Percentiles rank a stretch among this genome's conserved stretches.
Evolutionary conservation across 805 yeast species (phyloP).

Genomic region (Wickerhamiella domercqiae): DNA sequence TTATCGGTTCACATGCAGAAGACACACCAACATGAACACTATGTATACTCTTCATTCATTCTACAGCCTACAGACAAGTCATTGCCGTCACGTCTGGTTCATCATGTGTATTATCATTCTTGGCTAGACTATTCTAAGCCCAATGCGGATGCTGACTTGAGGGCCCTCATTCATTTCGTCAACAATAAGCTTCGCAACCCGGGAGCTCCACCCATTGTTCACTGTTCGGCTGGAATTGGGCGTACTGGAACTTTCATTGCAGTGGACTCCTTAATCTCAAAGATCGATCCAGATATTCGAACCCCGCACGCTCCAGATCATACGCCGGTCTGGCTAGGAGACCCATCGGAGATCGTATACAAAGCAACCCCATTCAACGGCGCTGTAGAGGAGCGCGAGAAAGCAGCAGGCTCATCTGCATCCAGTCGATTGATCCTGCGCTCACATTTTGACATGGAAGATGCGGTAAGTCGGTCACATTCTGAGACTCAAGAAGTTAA

Average conservation of each 20-base stretch:
- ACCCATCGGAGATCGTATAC: conserved; percentile 7
- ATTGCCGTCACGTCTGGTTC: conserved; percentile 18
- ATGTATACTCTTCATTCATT: conserved; percentile 14
- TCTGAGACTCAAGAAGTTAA: too few species aligned
- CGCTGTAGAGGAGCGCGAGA: conserved; percentile 1
- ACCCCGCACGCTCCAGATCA: conserved; percentile 9
- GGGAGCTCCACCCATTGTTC: conserved; percentile 53
- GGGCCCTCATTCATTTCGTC: conserved; percentile 41
- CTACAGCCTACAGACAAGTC: conserved; percentile 12
- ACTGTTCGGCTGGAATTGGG: conserved; percentile 97
- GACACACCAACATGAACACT: conserved; percentile 14
- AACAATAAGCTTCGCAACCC: conserved; percentile 28
- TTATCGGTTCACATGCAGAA: conserved; percentile 11
- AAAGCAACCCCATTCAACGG: conserved; percentile 15
- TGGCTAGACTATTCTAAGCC: conserved; percentile 80
- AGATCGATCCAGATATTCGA: conserved; percentile 15
- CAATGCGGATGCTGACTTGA: conserved; percentile 26
- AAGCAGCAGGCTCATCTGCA: background rate
- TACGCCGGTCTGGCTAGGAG: conserved; percentile 16
- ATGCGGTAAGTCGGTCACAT: too few species aligned
- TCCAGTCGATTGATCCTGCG: conserved; percentile 5
- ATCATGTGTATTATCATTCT: conserved; percentile 56
- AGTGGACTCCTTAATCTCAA: conserved; percentile 35
- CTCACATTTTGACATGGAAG: conserved; percentile 14
- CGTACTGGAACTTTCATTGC: conserved; percentile 83